phyloP scores from a whole-genome alignment of 2,329 filamentous ascomycete genomes.

The Cercospora sp. region DNA sequence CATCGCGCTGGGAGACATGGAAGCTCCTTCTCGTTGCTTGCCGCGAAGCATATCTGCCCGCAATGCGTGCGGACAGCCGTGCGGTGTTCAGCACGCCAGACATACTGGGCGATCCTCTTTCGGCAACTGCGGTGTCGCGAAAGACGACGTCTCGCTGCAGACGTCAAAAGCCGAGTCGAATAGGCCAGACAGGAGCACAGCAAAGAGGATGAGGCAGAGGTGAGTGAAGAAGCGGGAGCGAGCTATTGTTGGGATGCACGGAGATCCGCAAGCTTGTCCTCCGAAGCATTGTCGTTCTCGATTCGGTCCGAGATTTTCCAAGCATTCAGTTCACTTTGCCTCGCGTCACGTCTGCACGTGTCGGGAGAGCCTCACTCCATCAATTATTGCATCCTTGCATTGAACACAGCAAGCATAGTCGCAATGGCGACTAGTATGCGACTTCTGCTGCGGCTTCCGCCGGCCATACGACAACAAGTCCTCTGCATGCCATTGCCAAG shows the following conservation, averaged over 20 bases:
- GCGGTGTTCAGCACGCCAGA: constrained; percentile 34
- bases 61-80: constrained; percentile 34
- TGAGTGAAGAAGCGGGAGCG: constrained; percentile 13
- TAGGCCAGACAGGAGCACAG: neutral
- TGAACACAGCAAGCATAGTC: neutral
- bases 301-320: constrained; percentile 18
- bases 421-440: constrained; percentile 21
- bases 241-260: constrained; percentile 26
- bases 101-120: constrained; percentile 26
- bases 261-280: constrained; percentile 9
- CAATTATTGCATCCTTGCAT: constrained; percentile 6
- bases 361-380: constrained; percentile 1
- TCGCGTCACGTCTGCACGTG: constrained; percentile 19
- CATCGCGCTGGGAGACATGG: constrained; percentile 35
- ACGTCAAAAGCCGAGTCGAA: neutral
- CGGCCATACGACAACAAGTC: constrained; percentile 25
- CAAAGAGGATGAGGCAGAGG: constrained; percentile 4
- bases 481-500: constrained; percentile 9
- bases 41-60: constrained; percentile 32
- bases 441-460: constrained; percentile 27
- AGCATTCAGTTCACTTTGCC: constrained; percentile 1
- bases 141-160: neutral
- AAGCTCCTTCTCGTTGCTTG: constrained; percentile 33
- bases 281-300: constrained; percentile 9
- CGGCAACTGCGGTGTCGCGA: neutral